phyloP scores from a whole-genome alignment of 1,139 yeast species.

The Saccharomyces hybrid region DNA sequence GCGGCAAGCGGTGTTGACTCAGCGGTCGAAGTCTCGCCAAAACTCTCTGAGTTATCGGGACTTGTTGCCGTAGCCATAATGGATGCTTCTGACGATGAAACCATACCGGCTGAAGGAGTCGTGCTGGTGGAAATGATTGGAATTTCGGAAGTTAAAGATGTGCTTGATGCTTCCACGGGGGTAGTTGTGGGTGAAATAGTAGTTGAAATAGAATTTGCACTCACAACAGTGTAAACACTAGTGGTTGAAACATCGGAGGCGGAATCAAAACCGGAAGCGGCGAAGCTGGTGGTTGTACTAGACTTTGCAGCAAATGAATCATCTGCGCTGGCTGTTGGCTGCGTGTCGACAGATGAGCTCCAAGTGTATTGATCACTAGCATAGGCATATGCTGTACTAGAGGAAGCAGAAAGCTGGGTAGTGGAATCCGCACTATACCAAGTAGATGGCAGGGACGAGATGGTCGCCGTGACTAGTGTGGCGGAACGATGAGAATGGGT shows the following conservation, averaged over 20 bases:
- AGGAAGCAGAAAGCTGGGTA: not conserved
- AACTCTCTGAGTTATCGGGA: not conserved
- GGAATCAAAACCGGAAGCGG: not conserved
- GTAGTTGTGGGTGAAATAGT: not conserved
- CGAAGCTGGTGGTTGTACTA: no score
- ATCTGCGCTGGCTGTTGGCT: not conserved
- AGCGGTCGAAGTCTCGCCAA: not conserved
- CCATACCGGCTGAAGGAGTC: not conserved
- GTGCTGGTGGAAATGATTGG: not conserved
- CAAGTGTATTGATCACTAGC: not conserved
- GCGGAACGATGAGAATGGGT: not conserved
- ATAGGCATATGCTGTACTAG: not conserved
- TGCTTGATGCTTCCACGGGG: not conserved
- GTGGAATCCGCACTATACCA: not conserved
- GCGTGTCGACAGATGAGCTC: not conserved
- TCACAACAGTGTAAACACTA: not conserved
- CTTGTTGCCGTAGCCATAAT: not conserved
- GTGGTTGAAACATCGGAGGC: not conserved
- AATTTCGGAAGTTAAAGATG: constrained; percentile 3
- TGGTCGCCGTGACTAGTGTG: not conserved
- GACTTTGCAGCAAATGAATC: no score
- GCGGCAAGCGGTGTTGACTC: not conserved
- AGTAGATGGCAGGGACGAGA: not conserved
- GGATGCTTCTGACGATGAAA: not conserved
- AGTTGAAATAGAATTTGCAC: not conserved